Base-by-base conservation (phyloP, 306 rosid species). In the Malus sylvestris region DNA sequence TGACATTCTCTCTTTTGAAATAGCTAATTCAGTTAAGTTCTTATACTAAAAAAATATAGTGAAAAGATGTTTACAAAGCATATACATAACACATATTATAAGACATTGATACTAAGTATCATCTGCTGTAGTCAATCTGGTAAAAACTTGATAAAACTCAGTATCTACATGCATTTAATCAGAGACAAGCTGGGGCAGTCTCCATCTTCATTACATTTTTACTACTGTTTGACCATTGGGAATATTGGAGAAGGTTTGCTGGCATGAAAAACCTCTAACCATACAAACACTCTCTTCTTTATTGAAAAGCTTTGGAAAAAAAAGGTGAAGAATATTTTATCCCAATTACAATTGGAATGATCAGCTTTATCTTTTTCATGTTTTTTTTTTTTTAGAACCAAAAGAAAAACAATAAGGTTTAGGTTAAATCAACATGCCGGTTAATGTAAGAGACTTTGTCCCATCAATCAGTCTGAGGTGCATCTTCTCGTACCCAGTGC, bases 361-460 rank as follows among this genome's bases (percentile, higher is more conserved):
- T 12, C 15, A 11, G 49, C 49, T 44, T 44, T 10, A 10, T 10
- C 12, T 42, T 42, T 42, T 7, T 35, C 40, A 35, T 35, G 8
- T 35, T 1, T 35, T 35, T 33, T 33, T 33, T 4, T 8, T 40
- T 42, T 42, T 0, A 42, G 46, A 42, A 11, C 12, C 13, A 42
- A 42, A 42, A 11, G 46, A 42, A 3, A 42, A 42, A 2, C 13
- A 10, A 42, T 10, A 42, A 42, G 4, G 46, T 42, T 9, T 42
- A 42, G 46, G 40, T 35, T 35, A 35, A 20, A 35, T 95, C 93
- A 23, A 95, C 90, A 33, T 97, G 97, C 44, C 88, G 92, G 76
- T 90, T 95, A 81, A 92, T 83, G 70, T 92, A 92, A 0, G 86
- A 88, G 76, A 95, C 88, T 85, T 89, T 89, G 81, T 92, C 97